Conservation (phyloP, 495 filamentous ascomycete genomes). For the Neurospora sp. region DNA sequence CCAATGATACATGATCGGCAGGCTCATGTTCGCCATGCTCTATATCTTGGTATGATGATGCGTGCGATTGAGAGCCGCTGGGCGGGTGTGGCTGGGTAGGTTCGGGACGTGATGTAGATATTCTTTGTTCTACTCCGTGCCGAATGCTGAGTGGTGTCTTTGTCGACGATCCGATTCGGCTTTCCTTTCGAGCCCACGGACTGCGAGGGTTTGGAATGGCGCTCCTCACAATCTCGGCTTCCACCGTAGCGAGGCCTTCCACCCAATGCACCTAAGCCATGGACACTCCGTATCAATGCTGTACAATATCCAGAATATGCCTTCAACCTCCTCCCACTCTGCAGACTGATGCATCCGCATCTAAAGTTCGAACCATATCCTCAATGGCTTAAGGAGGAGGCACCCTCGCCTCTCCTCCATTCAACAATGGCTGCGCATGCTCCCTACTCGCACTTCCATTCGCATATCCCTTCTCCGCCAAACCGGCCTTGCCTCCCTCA, state of each 20-base stretch:
- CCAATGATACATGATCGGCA: not conserved
- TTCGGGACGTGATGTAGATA: not conserved
- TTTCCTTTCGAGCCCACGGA: not conserved
- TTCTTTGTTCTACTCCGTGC: not conserved
- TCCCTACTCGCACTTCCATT: not conserved
- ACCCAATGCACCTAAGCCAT: not conserved
- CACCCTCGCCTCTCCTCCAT: not conserved
- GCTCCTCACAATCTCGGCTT: not conserved
- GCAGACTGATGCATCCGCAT: not conserved
- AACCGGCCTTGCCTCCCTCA: conserved; percentile 3
- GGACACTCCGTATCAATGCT: not conserved
- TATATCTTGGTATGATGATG: not conserved
- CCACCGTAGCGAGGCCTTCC: not conserved
- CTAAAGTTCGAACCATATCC: not conserved
- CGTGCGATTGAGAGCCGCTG: not conserved
- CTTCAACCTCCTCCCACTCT: not conserved
- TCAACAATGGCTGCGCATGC: not conserved
- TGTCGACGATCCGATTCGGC: not conserved
- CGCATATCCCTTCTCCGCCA: conserved; percentile 22
- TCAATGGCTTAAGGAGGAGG: not conserved
- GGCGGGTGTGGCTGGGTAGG: not conserved
- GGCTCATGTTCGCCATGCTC: not conserved
- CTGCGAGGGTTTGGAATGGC: not conserved
- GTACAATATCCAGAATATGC: not conserved
- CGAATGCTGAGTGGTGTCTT: not conserved